These are phyloP conservation scores for Paraurostyla sp. DNA, from an alignment of 73 alveolate genomes.

Conservation along the genomic window DNA sequence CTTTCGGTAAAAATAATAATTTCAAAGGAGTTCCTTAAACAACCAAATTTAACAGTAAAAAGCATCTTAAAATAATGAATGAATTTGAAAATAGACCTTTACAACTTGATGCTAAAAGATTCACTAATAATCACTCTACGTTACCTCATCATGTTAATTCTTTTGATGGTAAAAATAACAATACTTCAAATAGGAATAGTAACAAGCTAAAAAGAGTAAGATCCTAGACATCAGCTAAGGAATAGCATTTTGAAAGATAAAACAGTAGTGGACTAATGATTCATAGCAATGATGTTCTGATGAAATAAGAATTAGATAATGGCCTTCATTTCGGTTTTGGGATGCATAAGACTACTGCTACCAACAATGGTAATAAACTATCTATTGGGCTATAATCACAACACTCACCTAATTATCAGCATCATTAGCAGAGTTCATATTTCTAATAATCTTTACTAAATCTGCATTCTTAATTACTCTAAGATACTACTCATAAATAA, in stretches of 20 bases:
- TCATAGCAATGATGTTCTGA: neutral
- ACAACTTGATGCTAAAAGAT: neutral
- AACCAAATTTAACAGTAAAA: too few relatives aligned
- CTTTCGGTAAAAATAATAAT: neutral
- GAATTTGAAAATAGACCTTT: constrained; percentile 21
- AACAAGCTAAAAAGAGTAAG: constrained; percentile 20
- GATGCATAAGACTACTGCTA: constrained; percentile 1
- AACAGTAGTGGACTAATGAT: neutral
- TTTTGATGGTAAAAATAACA: too few relatives aligned
- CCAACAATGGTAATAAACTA: too few relatives aligned
- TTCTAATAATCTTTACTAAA: neutral
- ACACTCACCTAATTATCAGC: constrained; percentile 1
- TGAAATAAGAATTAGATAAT: neutral
- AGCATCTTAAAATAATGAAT: too few relatives aligned
- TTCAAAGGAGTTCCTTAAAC: neutral
- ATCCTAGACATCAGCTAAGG: constrained; percentile 32
- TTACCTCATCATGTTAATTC: too few relatives aligned
- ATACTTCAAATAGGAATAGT: neutral
- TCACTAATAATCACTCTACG: neutral
- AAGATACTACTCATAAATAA: neutral
- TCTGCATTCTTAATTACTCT: neutral
- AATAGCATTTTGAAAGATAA: neutral
- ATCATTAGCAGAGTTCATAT: neutral
- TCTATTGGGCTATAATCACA: neutral
- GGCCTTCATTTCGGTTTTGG: constrained; percentile 39